Percentiles rank a stretch among this genome's conserved stretches.
Evolutionary conservation across 805 yeast species (phyloP).

Genomic region (Myxozyma vanderwaltii): DNA sequence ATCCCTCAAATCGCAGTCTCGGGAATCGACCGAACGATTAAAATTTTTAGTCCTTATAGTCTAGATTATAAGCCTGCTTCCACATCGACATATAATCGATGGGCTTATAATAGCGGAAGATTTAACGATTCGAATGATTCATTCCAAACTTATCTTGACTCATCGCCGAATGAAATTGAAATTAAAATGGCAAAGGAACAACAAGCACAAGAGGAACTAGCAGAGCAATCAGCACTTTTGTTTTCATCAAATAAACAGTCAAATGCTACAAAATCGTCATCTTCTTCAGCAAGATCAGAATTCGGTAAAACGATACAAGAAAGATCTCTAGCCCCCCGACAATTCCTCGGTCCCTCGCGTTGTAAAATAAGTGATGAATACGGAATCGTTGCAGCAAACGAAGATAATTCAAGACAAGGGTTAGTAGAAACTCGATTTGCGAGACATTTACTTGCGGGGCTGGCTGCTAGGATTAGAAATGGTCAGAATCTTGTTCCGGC

Average conservation of each 20-base stretch:
- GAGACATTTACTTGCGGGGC: slow-evolving; percentile 15
- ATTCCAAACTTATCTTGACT: not conserved
- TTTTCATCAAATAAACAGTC: not conserved
- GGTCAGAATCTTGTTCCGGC: not conserved
- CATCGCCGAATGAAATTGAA: not conserved
- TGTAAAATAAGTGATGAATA: slow-evolving; percentile 8
- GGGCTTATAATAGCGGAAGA: not conserved
- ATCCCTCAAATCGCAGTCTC: slow-evolving; percentile 34
- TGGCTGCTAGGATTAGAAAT: slow-evolving; percentile 18
- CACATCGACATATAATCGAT: not conserved
- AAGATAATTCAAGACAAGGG: slow-evolving; percentile 20
- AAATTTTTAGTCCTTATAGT: slow-evolving; percentile 29
- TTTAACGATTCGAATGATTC: not conserved
- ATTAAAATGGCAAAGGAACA: not conserved
- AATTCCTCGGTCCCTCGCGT: slow-evolving; percentile 26
- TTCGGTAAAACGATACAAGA: slow-evolving; percentile 1
- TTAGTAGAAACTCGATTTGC: slow-evolving; percentile 19
- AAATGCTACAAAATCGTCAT: not conserved
- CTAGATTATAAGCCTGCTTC: slow-evolving; percentile 18
- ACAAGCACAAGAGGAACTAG: not conserved
- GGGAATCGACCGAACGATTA: slow-evolving; percentile 33
- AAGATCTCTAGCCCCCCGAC: slow-evolving; percentile 18
- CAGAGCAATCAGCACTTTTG: not conserved
- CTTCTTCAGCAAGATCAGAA: not conserved
- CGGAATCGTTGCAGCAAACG: slow-evolving; percentile 22